These are phyloP conservation scores for Oxyria digyna DNA, from an alignment of 148 eudicot genomes.

Conservation along the genomic window DNA sequence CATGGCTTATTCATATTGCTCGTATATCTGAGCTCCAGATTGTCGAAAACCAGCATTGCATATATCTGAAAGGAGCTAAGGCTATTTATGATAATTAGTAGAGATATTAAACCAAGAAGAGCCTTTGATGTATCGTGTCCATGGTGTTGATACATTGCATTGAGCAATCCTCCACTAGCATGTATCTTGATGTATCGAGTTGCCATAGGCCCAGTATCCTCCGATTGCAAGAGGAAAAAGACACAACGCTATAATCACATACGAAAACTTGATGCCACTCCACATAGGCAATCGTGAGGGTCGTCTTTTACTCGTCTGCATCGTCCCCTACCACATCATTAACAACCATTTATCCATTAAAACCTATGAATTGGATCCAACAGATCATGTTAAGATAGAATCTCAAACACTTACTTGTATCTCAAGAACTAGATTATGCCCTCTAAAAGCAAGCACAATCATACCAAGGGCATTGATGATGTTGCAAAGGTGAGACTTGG, in stretches of 20 bases:
- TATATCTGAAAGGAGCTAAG: constrained; percentile 73
- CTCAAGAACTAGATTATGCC: constrained; percentile 75
- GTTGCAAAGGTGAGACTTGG: constrained; percentile 21
- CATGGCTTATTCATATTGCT: constrained; percentile 50
- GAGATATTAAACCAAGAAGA: constrained; percentile 28
- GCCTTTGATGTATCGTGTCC: constrained; percentile 32
- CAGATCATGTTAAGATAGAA: no score
- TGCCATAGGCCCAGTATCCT: constrained; percentile 78
- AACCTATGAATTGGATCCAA: no score
- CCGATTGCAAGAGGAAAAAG: constrained; percentile 64
- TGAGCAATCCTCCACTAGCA: constrained; percentile 39
- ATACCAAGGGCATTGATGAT: constrained; percentile 56
- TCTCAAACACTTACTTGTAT: constrained; percentile 80
- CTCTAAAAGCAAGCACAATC: constrained; percentile 66
- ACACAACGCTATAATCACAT: constrained; percentile 51
- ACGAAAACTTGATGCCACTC: constrained; percentile 61
- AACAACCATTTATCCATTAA: no score
- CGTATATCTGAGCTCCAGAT: constrained; percentile 49
- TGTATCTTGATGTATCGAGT: constrained; percentile 63
- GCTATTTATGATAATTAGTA: constrained; percentile 47
- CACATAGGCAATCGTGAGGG: constrained; percentile 77
- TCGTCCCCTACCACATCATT: constrained; percentile 52
- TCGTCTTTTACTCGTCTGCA: constrained; percentile 56
- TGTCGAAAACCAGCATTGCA: constrained; percentile 94
- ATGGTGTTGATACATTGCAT: constrained; percentile 52